Evolutionary conservation across 768 basidiomycete species (phyloP).

Genomic region (Tulasnella sp.): DNA sequence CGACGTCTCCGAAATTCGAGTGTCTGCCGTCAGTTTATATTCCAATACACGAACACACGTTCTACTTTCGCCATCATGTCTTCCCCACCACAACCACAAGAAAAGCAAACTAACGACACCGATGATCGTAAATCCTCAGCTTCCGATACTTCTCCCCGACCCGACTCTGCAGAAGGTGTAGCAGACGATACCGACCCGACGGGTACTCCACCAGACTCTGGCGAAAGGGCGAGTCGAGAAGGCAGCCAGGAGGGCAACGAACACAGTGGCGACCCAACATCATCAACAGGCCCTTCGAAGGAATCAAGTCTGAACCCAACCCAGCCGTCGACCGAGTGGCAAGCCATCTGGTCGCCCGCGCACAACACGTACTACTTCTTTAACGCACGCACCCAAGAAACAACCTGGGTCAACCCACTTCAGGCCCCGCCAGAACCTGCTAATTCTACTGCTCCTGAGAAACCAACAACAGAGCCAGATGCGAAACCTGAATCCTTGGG

Average conservation of each 20-base stretch:
- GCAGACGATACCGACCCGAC: not conserved
- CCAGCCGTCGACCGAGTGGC: slow-evolving; percentile 42
- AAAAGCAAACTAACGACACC: too few species aligned
- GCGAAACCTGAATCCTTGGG: not conserved
- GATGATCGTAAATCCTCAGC: too few species aligned
- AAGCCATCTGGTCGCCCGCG: slow-evolving; percentile 65
- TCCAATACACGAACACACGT: too few species aligned
- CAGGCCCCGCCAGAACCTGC: slow-evolving; percentile 23
- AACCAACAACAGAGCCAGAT: not conserved
- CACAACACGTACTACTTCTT: slow-evolving; percentile 79
- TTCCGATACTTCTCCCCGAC: too few species aligned
- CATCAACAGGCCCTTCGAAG: not conserved
- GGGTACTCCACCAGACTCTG: too few species aligned
- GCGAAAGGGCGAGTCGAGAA: not conserved
- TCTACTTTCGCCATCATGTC: too few species aligned
- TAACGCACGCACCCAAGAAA: slow-evolving; percentile 61
- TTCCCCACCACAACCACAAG: too few species aligned
- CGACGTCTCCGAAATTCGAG: too few species aligned
- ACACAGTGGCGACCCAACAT: not conserved
- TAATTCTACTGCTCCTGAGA: slow-evolving; percentile 18
- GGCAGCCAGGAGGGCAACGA: slow-evolving; percentile 1
- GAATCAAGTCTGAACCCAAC: not conserved
- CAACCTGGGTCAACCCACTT: slow-evolving; percentile 75
- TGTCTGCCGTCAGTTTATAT: too few species aligned
- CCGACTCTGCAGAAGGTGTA: not conserved